Evolutionary conservation across 768 basidiomycete genomes (phyloP).

Genomic region (Naganishia randhawae): DNA sequence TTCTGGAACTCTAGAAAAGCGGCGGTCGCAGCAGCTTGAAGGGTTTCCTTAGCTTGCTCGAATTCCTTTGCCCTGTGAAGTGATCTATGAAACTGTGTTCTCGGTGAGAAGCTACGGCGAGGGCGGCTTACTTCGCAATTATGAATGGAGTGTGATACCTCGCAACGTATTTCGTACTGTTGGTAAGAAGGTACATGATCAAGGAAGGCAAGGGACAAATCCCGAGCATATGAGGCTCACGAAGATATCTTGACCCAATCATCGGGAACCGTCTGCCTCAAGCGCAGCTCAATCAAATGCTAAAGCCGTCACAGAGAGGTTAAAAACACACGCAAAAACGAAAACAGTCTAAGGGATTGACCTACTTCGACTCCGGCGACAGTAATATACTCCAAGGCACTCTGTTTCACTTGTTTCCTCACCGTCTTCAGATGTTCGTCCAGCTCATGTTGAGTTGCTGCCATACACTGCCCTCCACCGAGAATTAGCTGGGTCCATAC

Average conservation of each 20-base stretch:
- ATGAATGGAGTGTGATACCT: conserved; percentile 71
- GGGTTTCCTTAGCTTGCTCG: conserved; percentile 69
- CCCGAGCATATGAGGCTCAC: conserved; percentile 28
- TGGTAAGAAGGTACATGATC: conserved; percentile 51
- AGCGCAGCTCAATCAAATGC: conserved; percentile 78
- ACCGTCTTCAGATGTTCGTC: conserved; percentile 69
- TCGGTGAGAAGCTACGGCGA: neutral
- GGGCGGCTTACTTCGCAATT: conserved; percentile 40
- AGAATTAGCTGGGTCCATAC: neutral
- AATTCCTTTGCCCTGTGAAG: conserved; percentile 64
- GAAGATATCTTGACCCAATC: conserved; percentile 57
- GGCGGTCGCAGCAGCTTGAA: conserved; percentile 57
- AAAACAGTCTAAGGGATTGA: neutral
- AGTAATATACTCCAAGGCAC: conserved; percentile 67
- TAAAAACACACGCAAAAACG: conserved; percentile 6
- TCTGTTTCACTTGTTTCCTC: conserved; percentile 67
- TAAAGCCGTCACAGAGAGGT: neutral
- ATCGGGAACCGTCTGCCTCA: conserved; percentile 50
- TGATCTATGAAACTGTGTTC: neutral
- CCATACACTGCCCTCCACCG: conserved; percentile 57
- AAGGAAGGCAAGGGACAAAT: neutral
- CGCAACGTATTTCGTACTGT: conserved; percentile 61
- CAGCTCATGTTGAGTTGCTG: conserved; percentile 67
- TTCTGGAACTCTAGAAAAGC: conserved; percentile 67
- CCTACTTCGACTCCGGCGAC: conserved; percentile 68